A percentile compares a stretch with the other conserved stretches of the same genome.
These are phyloP conservation scores for Neohortaea acidophila DNA, from an alignment of 495 filamentous ascomycete species.

Conservation along the genomic window DNA sequence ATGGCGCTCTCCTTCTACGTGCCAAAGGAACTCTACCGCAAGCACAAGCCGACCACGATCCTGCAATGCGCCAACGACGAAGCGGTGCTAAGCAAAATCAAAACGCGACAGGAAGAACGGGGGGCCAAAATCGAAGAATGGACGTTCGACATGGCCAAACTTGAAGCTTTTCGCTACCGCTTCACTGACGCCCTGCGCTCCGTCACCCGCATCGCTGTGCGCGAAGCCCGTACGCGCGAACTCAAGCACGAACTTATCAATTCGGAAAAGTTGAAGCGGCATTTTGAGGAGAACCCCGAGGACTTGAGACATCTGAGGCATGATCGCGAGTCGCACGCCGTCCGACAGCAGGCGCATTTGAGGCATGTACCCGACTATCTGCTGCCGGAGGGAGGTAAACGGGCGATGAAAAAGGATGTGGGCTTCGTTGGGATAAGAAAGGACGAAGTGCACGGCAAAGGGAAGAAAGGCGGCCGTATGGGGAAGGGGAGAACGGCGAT, in stretches of 20 bases:
- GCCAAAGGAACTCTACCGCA: constrained; percentile 61
- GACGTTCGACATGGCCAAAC: constrained; percentile 83
- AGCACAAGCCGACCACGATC: constrained; percentile 74
- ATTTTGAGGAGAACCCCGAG: constrained; percentile 92
- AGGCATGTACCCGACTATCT: constrained; percentile 94
- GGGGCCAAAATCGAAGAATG: constrained; percentile 73
- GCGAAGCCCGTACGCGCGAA: constrained; percentile 79
- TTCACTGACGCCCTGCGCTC: constrained; percentile 77
- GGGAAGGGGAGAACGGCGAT: constrained; percentile 40
- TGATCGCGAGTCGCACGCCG: constrained; percentile 62
- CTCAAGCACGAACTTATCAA: constrained; percentile 78
- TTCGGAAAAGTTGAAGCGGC: constrained; percentile 80
- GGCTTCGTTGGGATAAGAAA: constrained; percentile 68
- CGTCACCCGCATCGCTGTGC: constrained; percentile 66
- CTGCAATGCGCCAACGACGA: constrained; percentile 66
- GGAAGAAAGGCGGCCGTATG: constrained; percentile 36
- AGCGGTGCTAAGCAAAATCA: constrained; percentile 41
- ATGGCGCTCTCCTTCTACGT: constrained; percentile 93
- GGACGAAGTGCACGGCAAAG: constrained; percentile 46
- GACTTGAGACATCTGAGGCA: constrained; percentile 78
- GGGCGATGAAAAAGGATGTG: constrained; percentile 43
- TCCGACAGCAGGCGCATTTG: constrained; percentile 70
- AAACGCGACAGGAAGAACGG: constrained; percentile 48
- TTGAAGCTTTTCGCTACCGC: constrained; percentile 86
- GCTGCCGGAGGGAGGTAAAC: constrained; percentile 63